Conservation (phyloP, 768 basidiomycete genomes). For the Amanita subjunquillea region DNA sequence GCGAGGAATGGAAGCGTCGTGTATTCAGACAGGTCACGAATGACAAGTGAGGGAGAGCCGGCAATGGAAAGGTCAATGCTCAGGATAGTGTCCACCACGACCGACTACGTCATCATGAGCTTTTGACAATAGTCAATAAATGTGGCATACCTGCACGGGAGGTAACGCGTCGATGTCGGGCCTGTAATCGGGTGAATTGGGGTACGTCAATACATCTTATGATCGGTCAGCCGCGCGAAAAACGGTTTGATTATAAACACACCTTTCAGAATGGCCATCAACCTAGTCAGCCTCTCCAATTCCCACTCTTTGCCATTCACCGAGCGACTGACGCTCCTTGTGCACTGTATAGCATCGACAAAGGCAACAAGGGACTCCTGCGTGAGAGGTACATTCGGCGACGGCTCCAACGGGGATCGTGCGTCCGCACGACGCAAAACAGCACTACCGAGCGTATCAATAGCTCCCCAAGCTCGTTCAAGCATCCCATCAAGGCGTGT, state of each 20-base stretch:
- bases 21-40: constrained; percentile 80
- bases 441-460: constrained; percentile 54
- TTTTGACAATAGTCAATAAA: not conserved
- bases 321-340: constrained; percentile 37
- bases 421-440: constrained; percentile 21
- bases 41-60: constrained; percentile 61
- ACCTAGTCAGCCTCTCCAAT: constrained; percentile 46
- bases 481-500: constrained; percentile 34
- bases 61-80: constrained; percentile 53
- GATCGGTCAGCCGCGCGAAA: not conserved
- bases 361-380: constrained; percentile 84
- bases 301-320: constrained; percentile 54
- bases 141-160: constrained; percentile 56
- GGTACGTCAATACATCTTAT: constrained; percentile 68
- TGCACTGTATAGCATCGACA: constrained; percentile 59
- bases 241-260: constrained; percentile 4
- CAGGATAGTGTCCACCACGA: constrained; percentile 62
- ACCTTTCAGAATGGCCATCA: constrained; percentile 79
- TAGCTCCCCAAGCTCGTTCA: constrained; percentile 60
- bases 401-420: constrained; percentile 1
- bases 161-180: constrained; percentile 78
- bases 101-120: constrained; percentile 30
- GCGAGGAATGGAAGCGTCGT: constrained; percentile 81
- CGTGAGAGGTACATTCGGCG: constrained; percentile 40
- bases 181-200: constrained; percentile 75